phyloP scores from a whole-genome alignment of 176 grass and related monocot species.

The Aegilops tauschii region DNA sequence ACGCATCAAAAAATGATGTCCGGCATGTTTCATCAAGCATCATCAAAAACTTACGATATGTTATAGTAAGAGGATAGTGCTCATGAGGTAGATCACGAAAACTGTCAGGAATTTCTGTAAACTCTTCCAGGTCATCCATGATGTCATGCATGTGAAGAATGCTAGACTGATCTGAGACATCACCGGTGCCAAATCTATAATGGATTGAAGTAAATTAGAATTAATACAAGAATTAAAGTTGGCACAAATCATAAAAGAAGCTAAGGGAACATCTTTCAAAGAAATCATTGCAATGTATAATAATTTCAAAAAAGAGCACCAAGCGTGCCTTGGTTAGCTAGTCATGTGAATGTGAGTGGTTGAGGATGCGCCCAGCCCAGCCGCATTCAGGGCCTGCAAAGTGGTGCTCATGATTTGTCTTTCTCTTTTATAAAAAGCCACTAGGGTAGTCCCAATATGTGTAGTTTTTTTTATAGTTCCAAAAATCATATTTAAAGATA shows the following conservation, averaged over 20 bases:
- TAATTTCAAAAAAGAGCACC: neutral
- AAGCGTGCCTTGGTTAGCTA: neutral
- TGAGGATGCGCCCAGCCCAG: neutral
- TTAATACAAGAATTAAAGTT: neutral
- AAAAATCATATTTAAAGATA: neutral
- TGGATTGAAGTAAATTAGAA: neutral
- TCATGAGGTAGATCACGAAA: no score
- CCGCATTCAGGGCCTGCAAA: neutral
- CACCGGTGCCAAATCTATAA: conserved; percentile 26
- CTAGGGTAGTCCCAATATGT: neutral
- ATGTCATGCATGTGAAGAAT: no score
- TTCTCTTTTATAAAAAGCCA: neutral
- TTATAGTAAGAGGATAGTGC: no score
- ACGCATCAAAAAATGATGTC: no score
- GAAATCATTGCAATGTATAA: neutral
- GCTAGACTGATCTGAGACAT: no score
- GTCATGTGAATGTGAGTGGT: neutral
- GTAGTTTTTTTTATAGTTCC: neutral
- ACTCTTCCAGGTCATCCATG: no score
- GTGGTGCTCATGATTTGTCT: neutral
- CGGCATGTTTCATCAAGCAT: no score
- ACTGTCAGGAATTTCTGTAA: no score
- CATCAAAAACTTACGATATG: no score
- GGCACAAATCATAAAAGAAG: neutral
- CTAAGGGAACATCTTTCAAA: neutral